Conservation (phyloP, 345 rosid species). For the Eucalyptus sideroxylon region DNA sequence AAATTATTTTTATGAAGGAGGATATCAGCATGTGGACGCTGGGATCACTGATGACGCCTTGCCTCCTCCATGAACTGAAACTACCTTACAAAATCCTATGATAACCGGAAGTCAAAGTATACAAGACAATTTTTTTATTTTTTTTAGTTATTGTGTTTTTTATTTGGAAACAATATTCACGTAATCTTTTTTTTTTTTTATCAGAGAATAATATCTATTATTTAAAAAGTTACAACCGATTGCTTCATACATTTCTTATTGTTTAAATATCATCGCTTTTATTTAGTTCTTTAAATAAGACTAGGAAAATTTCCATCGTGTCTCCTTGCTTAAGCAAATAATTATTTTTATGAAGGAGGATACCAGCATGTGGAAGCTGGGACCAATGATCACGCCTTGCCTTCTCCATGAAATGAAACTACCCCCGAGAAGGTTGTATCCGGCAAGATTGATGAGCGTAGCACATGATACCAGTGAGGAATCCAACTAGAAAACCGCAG, state of each 20-base stretch:
- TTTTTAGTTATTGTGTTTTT: too few species aligned
- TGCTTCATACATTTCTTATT: background rate
- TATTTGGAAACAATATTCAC: too few species aligned
- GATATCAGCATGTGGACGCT: too few species aligned
- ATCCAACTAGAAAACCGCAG: constrained; percentile 69
- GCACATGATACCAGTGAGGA: constrained; percentile 67
- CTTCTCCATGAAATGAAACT: constrained; percentile 32
- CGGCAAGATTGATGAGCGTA: constrained; percentile 68
- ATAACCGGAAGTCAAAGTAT: background rate
- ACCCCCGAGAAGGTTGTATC: constrained; percentile 73
- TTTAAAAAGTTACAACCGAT: background rate
- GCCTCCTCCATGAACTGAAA: too few species aligned
- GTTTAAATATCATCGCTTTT: background rate
- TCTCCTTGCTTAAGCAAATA: background rate
- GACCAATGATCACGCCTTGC: constrained; percentile 21
- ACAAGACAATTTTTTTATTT: background rate
- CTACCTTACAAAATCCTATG: background rate
- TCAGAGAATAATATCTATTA: background rate
- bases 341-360: background rate
- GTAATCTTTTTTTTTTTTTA: too few species aligned
- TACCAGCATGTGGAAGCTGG: background rate
- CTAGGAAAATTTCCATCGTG: background rate
- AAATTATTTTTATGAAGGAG: too few species aligned
- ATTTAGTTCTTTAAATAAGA: background rate
- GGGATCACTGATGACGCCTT: too few species aligned